Conservation (phyloP, 2,329 filamentous ascomycete species). For the Stenocarpella maydis region DNA sequence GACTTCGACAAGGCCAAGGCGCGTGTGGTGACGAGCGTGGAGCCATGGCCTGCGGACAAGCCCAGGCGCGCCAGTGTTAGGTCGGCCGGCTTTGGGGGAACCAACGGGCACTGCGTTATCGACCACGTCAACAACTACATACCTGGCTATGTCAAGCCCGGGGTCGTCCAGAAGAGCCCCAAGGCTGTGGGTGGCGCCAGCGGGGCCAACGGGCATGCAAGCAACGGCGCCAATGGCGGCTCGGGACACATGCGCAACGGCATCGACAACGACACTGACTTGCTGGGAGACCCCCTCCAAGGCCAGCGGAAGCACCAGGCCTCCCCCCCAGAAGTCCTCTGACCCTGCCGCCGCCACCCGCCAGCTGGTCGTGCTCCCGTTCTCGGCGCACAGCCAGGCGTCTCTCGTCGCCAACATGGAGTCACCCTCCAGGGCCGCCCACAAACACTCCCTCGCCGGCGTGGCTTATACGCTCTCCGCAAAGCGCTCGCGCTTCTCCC, state of each 20-base stretch:
- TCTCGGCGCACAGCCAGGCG: neutral
- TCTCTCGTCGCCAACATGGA: neutral
- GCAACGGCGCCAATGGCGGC: neutral
- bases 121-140: neutral
- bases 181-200: neutral
- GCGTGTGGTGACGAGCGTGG: neutral
- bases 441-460: neutral
- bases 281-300: too few relatives aligned
- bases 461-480: neutral
- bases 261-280: neutral
- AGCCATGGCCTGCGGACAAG: neutral
- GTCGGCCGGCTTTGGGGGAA: constrained; percentile 47
- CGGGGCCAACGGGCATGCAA: neutral
- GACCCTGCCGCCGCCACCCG: neutral
- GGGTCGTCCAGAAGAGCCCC: neutral
- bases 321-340: too few relatives aligned
- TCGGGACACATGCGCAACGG: neutral
- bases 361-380: neutral
- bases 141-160: neutral
- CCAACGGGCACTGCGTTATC: constrained; percentile 36
- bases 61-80: constrained; percentile 43
- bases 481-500: neutral
- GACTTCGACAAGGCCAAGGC: neutral
- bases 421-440: neutral
- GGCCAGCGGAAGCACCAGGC: too few relatives aligned